Evolutionary conservation across 2,329 filamentous ascomycete species (phyloP).

Genomic region (Epichloe festucae): DNA sequence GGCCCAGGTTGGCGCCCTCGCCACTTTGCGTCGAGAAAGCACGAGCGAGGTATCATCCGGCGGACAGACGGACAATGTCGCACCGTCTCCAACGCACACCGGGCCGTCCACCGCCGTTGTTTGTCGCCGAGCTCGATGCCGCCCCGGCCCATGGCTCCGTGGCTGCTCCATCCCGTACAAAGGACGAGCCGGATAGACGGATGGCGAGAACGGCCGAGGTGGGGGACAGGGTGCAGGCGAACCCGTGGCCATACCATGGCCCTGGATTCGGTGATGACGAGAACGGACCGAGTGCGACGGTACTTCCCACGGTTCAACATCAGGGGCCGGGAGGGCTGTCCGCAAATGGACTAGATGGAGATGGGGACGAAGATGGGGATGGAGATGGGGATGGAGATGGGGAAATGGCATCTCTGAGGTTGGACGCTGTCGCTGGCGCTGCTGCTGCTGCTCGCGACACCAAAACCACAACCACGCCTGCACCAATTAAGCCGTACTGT

Average conservation of each 20-base stretch:
- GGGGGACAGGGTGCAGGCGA: constrained; percentile 9
- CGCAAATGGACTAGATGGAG: not conserved
- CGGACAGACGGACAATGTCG: constrained; percentile 4
- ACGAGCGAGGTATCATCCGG: not conserved
- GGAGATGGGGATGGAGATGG: no score
- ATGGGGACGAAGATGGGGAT: no score
- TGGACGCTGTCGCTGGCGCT: not conserved
- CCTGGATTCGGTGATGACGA: constrained; percentile 7
- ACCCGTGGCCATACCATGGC: constrained; percentile 22
- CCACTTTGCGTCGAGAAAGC: not conserved
- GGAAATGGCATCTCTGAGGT: no score
- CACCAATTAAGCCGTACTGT: constrained; percentile 16
- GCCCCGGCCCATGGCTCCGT: constrained; percentile 8
- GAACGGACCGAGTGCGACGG: constrained; percentile 2
- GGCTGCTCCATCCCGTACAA: constrained; percentile 6
- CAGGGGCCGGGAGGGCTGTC: not conserved
- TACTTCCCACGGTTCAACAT: not conserved
- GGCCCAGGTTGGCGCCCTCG: no score
- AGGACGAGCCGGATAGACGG: constrained; percentile 3
- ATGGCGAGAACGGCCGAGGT: not conserved
- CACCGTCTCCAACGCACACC: constrained; percentile 5
- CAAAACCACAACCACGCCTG: constrained; percentile 5
- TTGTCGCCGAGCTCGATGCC: constrained; percentile 20
- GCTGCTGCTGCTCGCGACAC: constrained; percentile 4
- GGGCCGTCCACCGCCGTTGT: constrained; percentile 13